Evolutionary conservation across 2,329 filamentous ascomycete genomes (phyloP).

Genomic region (Calonectria naviculata): DNA sequence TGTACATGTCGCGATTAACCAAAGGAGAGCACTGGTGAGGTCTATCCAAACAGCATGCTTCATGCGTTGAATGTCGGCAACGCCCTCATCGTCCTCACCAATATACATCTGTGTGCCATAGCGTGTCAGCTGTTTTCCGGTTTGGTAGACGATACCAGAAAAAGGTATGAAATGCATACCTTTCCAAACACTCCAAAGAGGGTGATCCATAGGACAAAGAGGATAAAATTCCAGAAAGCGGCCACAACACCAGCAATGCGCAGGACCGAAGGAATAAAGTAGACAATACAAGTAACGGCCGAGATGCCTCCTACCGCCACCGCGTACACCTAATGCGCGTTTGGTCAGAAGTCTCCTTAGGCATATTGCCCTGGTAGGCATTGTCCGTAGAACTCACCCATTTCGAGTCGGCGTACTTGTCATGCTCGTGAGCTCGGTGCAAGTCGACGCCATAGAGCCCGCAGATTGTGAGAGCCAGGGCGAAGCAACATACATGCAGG

Average conservation of each 20-base stretch:
- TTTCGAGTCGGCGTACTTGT: constrained; percentile 69
- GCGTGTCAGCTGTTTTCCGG: constrained; percentile 8
- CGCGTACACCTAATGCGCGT: constrained; percentile 70
- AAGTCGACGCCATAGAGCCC: constrained; percentile 83
- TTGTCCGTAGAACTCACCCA: constrained; percentile 66
- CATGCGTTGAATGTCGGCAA: constrained; percentile 77
- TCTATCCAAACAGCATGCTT: constrained; percentile 90
- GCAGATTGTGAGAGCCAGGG: constrained; percentile 79
- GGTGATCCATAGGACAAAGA: constrained; percentile 83
- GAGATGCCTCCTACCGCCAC: constrained; percentile 75
- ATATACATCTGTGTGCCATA: constrained; percentile 72
- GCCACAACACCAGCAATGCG: constrained; percentile 58
- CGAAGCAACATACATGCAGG: constrained; percentile 81
- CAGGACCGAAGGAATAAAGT: constrained; percentile 71
- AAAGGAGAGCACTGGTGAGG: constrained; percentile 78
- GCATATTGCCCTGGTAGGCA: no score
- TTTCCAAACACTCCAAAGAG: constrained; percentile 87
- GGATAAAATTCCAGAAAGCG: constrained; percentile 76
- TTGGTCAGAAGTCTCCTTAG: not conserved
- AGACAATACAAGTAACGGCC: constrained; percentile 72
- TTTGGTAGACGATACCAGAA: no score
- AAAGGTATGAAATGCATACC: constrained; percentile 46
- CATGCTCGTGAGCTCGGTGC: constrained; percentile 59
- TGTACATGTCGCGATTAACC: constrained; percentile 73
- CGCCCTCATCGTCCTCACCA: constrained; percentile 71